Percentiles rank a stretch among this genome's conserved stretches.
Evolutionary conservation across 139 green algal species (phyloP).

Genomic region (Spirogloea muscicola): DNA sequence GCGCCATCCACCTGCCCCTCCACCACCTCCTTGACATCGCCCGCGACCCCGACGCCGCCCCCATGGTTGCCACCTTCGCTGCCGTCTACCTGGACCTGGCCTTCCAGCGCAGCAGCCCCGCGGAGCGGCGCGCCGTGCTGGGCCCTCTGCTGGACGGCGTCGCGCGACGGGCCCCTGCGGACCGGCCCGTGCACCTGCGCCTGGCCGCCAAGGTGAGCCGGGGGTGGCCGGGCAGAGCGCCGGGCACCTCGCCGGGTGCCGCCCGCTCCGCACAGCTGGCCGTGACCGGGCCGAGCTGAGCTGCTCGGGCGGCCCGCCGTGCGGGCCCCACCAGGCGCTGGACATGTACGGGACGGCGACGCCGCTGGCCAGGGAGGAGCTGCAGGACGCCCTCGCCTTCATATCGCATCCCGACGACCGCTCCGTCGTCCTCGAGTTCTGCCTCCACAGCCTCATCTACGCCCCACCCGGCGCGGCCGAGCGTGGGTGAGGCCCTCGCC

Average conservation of each 20-base stretch:
- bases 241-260: too few relatives aligned
- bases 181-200: conserved; percentile 61
- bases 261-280: too few relatives aligned
- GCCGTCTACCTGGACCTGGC: conserved; percentile 47
- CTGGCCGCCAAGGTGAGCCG: too few relatives aligned
- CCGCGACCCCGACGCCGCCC: not conserved
- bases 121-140: conserved; percentile 13
- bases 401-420: conserved; percentile 39
- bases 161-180: not conserved
- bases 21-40: conserved; percentile 57
- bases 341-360: too few relatives aligned
- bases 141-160: conserved; percentile 25
- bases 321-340: too few relatives aligned
- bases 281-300: too few relatives aligned
- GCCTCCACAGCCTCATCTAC: conserved; percentile 69
- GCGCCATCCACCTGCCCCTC: conserved; percentile 69
- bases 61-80: conserved; percentile 34
- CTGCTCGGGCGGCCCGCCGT: too few relatives aligned
- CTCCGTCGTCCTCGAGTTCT: conserved; percentile 58
- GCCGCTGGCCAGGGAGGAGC: too few relatives aligned
- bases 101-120: conserved; percentile 15
- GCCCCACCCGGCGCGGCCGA: too few relatives aligned
- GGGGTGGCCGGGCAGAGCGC: too few relatives aligned
- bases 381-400: conserved; percentile 26
- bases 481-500: too few relatives aligned